These are phyloP conservation scores for Dryas octopetala DNA, from an alignment of 306 rosid genomes.

Conservation along the genomic window DNA sequence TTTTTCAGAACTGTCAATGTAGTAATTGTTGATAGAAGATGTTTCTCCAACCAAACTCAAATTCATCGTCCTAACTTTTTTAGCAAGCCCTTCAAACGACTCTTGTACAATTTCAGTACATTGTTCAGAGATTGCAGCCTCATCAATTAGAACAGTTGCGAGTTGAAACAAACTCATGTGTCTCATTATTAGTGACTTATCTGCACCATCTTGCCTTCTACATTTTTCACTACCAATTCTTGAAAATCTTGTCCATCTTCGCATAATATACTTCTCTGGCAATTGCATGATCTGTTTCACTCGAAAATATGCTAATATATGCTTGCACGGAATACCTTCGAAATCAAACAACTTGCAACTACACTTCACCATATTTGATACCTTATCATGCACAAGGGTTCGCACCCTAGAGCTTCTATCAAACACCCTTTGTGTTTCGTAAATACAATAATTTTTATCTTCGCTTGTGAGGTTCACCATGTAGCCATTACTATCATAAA, in stretches of 20 bases:
- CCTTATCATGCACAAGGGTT: background rate
- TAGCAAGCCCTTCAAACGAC: background rate
- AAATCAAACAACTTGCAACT: background rate
- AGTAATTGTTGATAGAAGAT: background rate
- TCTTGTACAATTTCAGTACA: background rate
- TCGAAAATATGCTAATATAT: background rate
- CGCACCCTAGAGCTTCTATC: background rate
- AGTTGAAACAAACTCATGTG: background rate
- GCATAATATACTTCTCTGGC: background rate
- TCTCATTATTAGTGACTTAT: background rate
- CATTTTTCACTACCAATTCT: background rate
- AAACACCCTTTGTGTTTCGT: background rate
- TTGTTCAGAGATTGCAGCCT: background rate
- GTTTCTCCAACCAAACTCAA: background rate
- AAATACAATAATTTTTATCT: background rate
- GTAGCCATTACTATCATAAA: background rate
- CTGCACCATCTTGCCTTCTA: background rate
- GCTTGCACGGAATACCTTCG: background rate
- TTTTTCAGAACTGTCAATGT: background rate
- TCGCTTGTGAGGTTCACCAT: background rate
- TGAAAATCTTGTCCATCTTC: conserved; percentile 2
- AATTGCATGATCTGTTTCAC: background rate
- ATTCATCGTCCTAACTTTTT: background rate
- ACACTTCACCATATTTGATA: background rate
- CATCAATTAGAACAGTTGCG: background rate